Evolutionary conservation across 805 yeast species (phyloP).

Genomic region (Candida michaelii): DNA sequence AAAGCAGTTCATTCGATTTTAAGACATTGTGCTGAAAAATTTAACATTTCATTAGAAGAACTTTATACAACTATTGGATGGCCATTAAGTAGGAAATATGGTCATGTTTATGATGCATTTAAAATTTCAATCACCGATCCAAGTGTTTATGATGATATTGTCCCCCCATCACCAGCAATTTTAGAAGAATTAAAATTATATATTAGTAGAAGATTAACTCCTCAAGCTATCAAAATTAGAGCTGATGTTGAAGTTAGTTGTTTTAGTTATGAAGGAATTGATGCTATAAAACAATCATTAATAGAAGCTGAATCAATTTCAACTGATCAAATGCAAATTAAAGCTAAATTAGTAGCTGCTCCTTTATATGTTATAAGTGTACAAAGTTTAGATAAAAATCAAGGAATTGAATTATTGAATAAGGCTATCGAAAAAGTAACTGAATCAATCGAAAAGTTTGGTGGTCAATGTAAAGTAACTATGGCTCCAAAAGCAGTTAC

Average conservation of each 20-base stretch:
- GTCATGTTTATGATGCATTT: conserved; percentile 97
- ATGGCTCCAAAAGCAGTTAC: conserved; percentile 99
- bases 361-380: conserved; percentile 93
- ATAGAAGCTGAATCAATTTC: conserved; percentile 81
- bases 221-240: conserved; percentile 96
- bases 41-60: conserved; percentile 79
- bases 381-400: conserved; percentile 86
- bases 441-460: conserved; percentile 65
- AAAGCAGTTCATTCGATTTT: conserved; percentile 98
- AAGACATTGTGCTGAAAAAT: conserved; percentile 98
- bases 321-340: conserved; percentile 83
- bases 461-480: conserved; percentile 87
- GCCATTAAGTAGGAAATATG: conserved; percentile 94
- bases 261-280: conserved; percentile 95
- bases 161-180: conserved; percentile 69
- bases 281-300: conserved; percentile 90
- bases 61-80: conserved; percentile 90
- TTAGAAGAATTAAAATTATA: conserved; percentile 83
- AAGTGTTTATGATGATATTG: conserved; percentile 77
- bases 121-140: conserved; percentile 93
- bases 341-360: conserved; percentile 95
- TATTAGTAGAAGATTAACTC: conserved; percentile 91
- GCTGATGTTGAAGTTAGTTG: conserved; percentile 99
- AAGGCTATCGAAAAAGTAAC: conserved; percentile 77
- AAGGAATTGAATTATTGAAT: conserved; percentile 78